Conservation (phyloP, 78 protist genomes). For the Tieghemostelium lacteum region DNA sequence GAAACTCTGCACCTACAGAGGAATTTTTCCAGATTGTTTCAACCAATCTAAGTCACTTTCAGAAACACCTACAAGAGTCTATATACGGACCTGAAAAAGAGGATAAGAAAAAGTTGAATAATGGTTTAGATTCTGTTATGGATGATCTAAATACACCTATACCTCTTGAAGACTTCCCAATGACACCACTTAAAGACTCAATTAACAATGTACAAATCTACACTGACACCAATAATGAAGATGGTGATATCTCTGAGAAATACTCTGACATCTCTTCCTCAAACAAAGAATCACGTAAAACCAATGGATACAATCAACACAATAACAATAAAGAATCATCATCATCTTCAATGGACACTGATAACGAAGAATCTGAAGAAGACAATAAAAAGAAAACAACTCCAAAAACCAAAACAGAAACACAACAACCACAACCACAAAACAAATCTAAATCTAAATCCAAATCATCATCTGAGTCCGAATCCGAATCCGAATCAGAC, state of each 20-base stretch:
- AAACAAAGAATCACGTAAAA: not conserved
- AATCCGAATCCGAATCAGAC: constrained; percentile 4
- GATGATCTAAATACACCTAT: not conserved
- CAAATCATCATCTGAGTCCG: constrained; percentile 34
- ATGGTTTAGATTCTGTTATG: not conserved
- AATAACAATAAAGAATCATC: not conserved
- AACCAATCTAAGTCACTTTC: constrained; percentile 30
- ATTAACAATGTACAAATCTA: not conserved
- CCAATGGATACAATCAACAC: not conserved
- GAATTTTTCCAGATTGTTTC: constrained; percentile 42
- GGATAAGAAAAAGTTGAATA: not conserved
- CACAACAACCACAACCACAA: not conserved
- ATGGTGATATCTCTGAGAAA: constrained; percentile 69
- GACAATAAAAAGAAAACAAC: not conserved
- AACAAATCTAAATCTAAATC: not conserved
- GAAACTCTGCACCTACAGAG: constrained; percentile 31
- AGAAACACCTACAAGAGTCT: constrained; percentile 41
- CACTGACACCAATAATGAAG: constrained; percentile 32
- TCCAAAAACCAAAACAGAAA: not conserved
- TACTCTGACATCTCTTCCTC: constrained; percentile 27
- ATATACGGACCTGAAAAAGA: constrained; percentile 1
- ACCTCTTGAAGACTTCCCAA: not conserved
- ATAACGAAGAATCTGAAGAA: constrained; percentile 24
- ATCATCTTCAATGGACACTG: constrained; percentile 33
- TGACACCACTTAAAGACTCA: not conserved